phyloP scores from a whole-genome alignment of 495 filamentous ascomycete genomes.

The Bacidia rubella region DNA sequence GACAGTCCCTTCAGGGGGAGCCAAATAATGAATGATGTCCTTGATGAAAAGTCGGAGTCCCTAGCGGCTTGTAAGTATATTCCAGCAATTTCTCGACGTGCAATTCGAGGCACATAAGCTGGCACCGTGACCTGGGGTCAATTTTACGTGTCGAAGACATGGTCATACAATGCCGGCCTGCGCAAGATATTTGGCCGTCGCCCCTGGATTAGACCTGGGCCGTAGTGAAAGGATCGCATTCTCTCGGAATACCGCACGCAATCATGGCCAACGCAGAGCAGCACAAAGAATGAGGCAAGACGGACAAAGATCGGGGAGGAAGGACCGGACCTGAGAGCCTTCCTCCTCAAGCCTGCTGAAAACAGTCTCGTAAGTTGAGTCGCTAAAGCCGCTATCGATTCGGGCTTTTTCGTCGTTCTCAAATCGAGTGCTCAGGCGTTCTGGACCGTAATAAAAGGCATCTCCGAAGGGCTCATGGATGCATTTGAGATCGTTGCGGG shows the following conservation, averaged over 20 bases:
- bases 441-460: slow-evolving; percentile 88
- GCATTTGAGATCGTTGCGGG: slow-evolving; percentile 64
- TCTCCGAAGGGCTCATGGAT: slow-evolving; percentile 95
- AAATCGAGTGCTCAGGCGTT: slow-evolving; percentile 65
- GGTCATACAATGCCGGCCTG: background rate
- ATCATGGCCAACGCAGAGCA: background rate
- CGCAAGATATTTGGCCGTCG: too few relatives aligned
- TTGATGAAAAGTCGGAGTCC: slow-evolving; percentile 91
- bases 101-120: background rate
- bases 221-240: too few relatives aligned
- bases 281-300: background rate
- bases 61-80: slow-evolving; percentile 13
- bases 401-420: slow-evolving; percentile 57
- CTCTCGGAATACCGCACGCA: background rate
- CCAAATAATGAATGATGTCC: slow-evolving; percentile 83
- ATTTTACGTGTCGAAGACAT: background rate
- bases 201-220: too few relatives aligned
- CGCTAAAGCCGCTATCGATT: slow-evolving; percentile 56
- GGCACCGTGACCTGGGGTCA: background rate
- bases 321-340: slow-evolving; percentile 47
- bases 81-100: background rate
- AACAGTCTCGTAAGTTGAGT: slow-evolving; percentile 64
- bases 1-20: slow-evolving; percentile 56
- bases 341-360: slow-evolving; percentile 56
- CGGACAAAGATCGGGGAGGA: slow-evolving; percentile 14